Conservation (phyloP, 805 yeast genomes). For the Millerago galiae region DNA sequence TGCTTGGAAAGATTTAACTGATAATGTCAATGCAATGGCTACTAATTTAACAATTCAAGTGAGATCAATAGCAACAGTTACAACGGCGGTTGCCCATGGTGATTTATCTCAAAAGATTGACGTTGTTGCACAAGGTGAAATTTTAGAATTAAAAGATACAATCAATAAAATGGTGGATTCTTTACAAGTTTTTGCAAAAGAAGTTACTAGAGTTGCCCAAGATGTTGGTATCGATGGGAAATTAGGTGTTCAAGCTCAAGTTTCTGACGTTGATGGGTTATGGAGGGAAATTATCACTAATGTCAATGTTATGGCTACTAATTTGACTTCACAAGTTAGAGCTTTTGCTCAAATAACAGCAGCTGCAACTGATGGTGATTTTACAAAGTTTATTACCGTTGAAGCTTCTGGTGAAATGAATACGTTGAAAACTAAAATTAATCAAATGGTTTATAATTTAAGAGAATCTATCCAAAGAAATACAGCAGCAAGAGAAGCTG, state of each 20-base stretch:
- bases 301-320: constrained; percentile 89
- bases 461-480: constrained; percentile 87
- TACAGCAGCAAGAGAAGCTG: constrained; percentile 91
- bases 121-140: constrained; percentile 88
- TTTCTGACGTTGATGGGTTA: constrained; percentile 80
- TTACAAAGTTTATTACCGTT: constrained; percentile 81
- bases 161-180: constrained; percentile 92
- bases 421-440: constrained; percentile 42
- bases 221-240: constrained; percentile 93
- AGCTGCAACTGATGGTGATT: constrained; percentile 93
- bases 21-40: constrained; percentile 90
- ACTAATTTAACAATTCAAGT: constrained; percentile 88
- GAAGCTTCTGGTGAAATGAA: constrained; percentile 90
- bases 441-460: constrained; percentile 80
- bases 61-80: constrained; percentile 86
- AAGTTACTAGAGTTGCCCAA: constrained; percentile 83
- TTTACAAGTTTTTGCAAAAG: constrained; percentile 78
- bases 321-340: constrained; percentile 84
- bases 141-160: constrained; percentile 75
- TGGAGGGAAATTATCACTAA: constrained; percentile 91
- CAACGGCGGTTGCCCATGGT: constrained; percentile 94
- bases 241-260: constrained; percentile 88
- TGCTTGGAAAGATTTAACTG: constrained; percentile 84
- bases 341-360: constrained; percentile 92
- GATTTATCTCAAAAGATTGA: constrained; percentile 84